Base-by-base conservation (phyloP, 306 rosid species). In the Prunus kanzakura region DNA sequence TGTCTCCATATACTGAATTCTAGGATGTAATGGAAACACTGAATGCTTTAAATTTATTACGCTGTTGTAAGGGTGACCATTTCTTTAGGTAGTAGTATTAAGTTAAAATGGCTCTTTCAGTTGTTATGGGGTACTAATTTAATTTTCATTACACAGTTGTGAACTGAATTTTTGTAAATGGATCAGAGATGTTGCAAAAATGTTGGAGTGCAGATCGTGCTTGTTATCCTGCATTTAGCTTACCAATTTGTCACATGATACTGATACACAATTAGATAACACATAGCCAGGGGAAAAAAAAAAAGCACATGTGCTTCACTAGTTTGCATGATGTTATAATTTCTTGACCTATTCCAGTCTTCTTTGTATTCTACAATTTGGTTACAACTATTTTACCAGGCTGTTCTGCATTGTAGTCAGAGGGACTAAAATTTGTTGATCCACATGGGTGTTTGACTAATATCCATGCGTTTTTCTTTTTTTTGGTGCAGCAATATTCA, bases 401-500 rank as follows among this genome's bases (percentile, higher is more conserved):
- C 9, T 62, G 45, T 62, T 62, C 11, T 29, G 43, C 43, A 14
- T 27, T 62, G 64, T 12, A 25, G 38, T 25, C 16, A 25, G 38
- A 0, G 19, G 64, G 14, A 7, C 32, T 23, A 25, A 60, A 23
- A 23, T 23, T 60, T 60, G 32, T 60, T 60, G 64, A 60, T 60
- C 35, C 22, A 27, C 58, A 69, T 50, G 22, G 25, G 2, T 49
- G 1, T 69, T 49, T 49, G 20, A 68, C 27, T 69, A 70, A 52
- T 11, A 22, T 35, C 75, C 61, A 14, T 71, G 49, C 52, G 60
- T 46, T 52, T 54, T 69, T 46, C 47, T 49, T 69, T 72, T 46
- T 35, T 19, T 8, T 79, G 83, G 69, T 79, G 82, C 77, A 63
- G 79, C 60, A 64, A 78, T 73, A 19, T 63, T 46, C 72, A 63